Evolutionary conservation across 176 grass and related monocot species (phyloP), one percentile per base, ranked within the genome.

Genomic region (Musa schizocarpa): DNA sequence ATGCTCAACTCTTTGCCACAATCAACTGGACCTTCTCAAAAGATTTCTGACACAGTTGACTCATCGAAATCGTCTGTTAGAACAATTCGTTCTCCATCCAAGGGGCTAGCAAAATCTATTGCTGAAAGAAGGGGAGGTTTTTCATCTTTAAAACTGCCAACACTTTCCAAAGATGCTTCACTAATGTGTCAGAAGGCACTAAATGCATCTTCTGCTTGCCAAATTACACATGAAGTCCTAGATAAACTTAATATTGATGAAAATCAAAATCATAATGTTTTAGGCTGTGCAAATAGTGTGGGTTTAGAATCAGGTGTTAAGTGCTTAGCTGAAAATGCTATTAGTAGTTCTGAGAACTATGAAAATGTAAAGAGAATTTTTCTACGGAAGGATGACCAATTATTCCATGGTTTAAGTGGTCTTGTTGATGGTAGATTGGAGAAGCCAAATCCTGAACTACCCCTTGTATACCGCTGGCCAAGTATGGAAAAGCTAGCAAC

Each of bases 71-170:
- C 80, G 83, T 63, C 66, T 50, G 10, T 77, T 69, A 77, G 80
- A 72, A 76, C 78, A 74, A 58, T 52, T 72, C 67, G 17, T 74
- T 94, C 29, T 19, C 2, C 83, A 63, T 85, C 87, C 52, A 98
- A 91, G 80, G 49, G 43, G 4, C 50, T 52, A 11, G 77, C 57
- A 66, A 77, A 83, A 48, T 97, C 90, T 24, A 90, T 97, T 83
- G 93, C 93, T 65, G 93, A 97, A 86, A 90, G 93, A 86, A 92
- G 93, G 81, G 90, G 93, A 48, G 85, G 87, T 25, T 93, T 97
- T 90, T 93, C 82, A 69, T 68, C 75, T 76, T 82, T 97, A 73
- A 92, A 97, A 82, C 69, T 97, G 74, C 82, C 87, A 82, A 78
- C 85, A 55, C 61, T 92, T 13, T 81, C 82, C 61, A 92, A 96